Conservation (phyloP, 2,329 filamentous ascomycete genomes). For the Botrytis paeoniae region DNA sequence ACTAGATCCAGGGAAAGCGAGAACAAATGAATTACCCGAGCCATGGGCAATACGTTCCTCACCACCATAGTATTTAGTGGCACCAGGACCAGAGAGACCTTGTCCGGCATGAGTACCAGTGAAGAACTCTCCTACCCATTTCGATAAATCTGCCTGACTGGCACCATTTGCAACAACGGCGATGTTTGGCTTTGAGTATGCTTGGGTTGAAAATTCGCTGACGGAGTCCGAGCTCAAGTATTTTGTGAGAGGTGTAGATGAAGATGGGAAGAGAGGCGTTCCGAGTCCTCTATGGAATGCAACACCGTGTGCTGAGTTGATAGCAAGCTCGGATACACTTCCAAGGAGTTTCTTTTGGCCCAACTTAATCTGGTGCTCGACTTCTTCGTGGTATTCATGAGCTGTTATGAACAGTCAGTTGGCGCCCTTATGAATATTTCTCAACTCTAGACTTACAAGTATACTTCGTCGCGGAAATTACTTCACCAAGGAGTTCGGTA, state of each 20-base stretch:
- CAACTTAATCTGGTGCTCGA: conserved; percentile 71
- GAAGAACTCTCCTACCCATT: conserved; percentile 96
- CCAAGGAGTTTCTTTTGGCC: conserved; percentile 71
- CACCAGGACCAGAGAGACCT: conserved; percentile 53
- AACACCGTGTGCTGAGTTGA: conserved; percentile 80
- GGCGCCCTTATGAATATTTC: no score
- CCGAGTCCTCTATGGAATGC: conserved; percentile 95
- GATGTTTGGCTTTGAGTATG: conserved; percentile 87
- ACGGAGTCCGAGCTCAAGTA: conserved; percentile 78
- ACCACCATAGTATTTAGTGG: conserved; percentile 88
- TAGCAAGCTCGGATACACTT: conserved; percentile 63
- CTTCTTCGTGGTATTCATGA: conserved; percentile 86
- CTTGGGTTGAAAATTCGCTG: conserved; percentile 70
- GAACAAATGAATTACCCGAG: conserved; percentile 76
- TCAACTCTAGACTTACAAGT: conserved; percentile 53
- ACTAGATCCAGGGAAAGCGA: conserved; percentile 90
- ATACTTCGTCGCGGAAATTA: conserved; percentile 84
- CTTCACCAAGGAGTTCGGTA: conserved; percentile 89
- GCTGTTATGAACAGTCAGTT: conserved; percentile 49
- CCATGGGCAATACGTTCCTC: conserved; percentile 83
- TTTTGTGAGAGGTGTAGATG: conserved; percentile 68
- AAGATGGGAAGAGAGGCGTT: conserved; percentile 68
- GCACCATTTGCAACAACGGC: conserved; percentile 89
- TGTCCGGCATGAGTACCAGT: conserved; percentile 59
- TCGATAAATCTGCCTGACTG: conserved; percentile 69